These are phyloP conservation scores for Melanogaster broomeanus DNA, from an alignment of 768 basidiomycete species.

Conservation along the genomic window DNA sequence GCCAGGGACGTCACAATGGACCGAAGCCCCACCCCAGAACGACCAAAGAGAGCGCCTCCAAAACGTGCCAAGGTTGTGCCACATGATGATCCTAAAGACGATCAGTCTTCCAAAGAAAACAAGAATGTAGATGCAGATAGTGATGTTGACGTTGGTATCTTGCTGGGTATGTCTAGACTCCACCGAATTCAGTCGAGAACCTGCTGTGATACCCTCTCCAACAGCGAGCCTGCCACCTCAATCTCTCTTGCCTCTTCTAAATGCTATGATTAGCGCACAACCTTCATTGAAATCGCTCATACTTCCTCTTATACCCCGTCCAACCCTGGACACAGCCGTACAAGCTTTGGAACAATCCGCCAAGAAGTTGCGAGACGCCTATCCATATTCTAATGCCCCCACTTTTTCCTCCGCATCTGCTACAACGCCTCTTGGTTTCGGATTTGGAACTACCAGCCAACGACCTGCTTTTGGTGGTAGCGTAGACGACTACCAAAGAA, in stretches of 20 bases:
- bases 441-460: conserved; percentile 24
- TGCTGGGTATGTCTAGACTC: conserved; percentile 60
- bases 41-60: conserved; percentile 65
- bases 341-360: conserved; percentile 68
- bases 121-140: conserved; percentile 42
- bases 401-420: conserved; percentile 33
- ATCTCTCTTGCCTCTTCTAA: conserved; percentile 73
- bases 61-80: conserved; percentile 52
- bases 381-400: conserved; percentile 69
- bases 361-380: conserved; percentile 76
- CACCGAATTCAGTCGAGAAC: not conserved
- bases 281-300: conserved; percentile 73
- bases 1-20: conserved; percentile 76
- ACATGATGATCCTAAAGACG: conserved; percentile 39
- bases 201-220: conserved; percentile 13
- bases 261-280: conserved; percentile 63
- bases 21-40: conserved; percentile 81
- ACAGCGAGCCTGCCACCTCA: conserved; percentile 79
- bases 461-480: conserved; percentile 34
- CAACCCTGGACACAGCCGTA: conserved; percentile 72
- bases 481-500: conserved; percentile 29
- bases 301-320: conserved; percentile 80
- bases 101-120: conserved; percentile 47
- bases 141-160: conserved; percentile 70
- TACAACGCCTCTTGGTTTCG: conserved; percentile 36